Percentiles rank a stretch among this genome's conserved stretches.
Evolutionary conservation across 345 rosid genomes (phyloP).

Genomic region (Rhodamnia rubescens): DNA sequence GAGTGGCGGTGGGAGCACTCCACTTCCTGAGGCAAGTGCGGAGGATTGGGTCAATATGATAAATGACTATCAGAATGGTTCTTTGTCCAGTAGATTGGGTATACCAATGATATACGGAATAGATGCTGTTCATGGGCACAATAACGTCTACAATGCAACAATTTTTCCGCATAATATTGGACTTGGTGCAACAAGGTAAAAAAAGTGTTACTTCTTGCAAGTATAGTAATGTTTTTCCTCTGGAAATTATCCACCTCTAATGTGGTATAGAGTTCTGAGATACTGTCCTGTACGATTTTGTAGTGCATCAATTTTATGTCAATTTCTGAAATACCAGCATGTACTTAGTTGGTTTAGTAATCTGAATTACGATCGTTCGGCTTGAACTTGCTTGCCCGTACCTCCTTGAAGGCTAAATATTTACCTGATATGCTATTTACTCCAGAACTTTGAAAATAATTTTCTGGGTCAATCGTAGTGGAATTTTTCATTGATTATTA

Average conservation of each 20-base stretch:
- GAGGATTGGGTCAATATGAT: constrained; percentile 72
- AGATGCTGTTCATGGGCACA: constrained; percentile 94
- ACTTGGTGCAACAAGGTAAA: constrained; percentile 84
- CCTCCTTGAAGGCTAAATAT: neutral
- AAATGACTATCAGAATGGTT: constrained; percentile 56
- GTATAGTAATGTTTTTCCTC: neutral
- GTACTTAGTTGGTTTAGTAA: neutral
- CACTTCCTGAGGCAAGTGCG: constrained; percentile 58
- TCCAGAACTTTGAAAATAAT: neutral
- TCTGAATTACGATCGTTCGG: neutral
- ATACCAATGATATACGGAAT: constrained; percentile 94
- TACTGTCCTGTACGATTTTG: neutral
- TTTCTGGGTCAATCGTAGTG: neutral
- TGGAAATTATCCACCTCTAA: neutral
- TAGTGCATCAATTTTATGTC: neutral
- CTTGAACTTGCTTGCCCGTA: neutral
- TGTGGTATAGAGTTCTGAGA: neutral
- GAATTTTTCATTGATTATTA: neutral
- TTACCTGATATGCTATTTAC: neutral
- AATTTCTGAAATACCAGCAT: neutral
- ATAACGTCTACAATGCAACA: constrained; percentile 80
- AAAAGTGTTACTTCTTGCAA: neutral
- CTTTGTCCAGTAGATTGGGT: constrained; percentile 65
- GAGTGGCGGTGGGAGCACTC: constrained; percentile 91
- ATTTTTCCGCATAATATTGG: constrained; percentile 88